These are phyloP conservation scores for Claviceps sp. DNA, from an alignment of 2,329 filamentous ascomycete genomes.

Conservation along the genomic window DNA sequence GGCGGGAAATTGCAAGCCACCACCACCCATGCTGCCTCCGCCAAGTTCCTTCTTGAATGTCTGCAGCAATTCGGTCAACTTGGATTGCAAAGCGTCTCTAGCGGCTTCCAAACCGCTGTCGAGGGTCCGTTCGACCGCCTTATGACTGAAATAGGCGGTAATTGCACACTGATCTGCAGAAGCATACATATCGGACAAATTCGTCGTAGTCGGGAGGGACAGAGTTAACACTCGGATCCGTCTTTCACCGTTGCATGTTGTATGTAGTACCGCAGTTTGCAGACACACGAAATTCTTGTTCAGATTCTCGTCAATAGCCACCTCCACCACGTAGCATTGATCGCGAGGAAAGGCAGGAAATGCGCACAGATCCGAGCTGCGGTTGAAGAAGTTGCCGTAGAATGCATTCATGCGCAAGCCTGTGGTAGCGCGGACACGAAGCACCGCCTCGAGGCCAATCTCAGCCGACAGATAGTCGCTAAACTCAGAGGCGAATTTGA, in stretches of 20 bases:
- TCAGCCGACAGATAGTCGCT: slow-evolving; percentile 94
- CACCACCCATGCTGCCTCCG: slow-evolving; percentile 88
- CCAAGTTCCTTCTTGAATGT: slow-evolving; percentile 96
- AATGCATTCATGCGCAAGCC: slow-evolving; percentile 94
- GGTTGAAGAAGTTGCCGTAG: slow-evolving; percentile 99
- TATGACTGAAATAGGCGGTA: slow-evolving; percentile 90
- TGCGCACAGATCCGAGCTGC: slow-evolving; percentile 90
- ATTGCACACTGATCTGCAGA: slow-evolving; percentile 91
- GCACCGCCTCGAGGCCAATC: slow-evolving; percentile 89
- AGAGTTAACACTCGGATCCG: slow-evolving; percentile 90
- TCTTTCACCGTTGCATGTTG: slow-evolving; percentile 92
- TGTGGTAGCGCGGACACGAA: slow-evolving; percentile 88
- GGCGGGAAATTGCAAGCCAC: slow-evolving; percentile 84
- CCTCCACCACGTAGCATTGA: slow-evolving; percentile 94
- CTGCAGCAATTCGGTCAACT: slow-evolving; percentile 81
- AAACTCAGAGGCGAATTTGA: slow-evolving; percentile 95
- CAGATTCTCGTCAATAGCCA: slow-evolving; percentile 90
- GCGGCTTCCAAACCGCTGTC: slow-evolving; percentile 81
- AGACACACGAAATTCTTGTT: slow-evolving; percentile 85
- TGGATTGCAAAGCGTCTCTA: slow-evolving; percentile 78
- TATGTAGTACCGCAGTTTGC: slow-evolving; percentile 90
- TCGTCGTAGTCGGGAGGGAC: slow-evolving; percentile 83
- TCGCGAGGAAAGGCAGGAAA: slow-evolving; percentile 97
- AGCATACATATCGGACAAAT: slow-evolving; percentile 80
- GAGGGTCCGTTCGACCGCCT: slow-evolving; percentile 83